Evolutionary conservation across 2,329 filamentous ascomycete genomes (phyloP).

Genomic region (Exutisphaerella laricina): DNA sequence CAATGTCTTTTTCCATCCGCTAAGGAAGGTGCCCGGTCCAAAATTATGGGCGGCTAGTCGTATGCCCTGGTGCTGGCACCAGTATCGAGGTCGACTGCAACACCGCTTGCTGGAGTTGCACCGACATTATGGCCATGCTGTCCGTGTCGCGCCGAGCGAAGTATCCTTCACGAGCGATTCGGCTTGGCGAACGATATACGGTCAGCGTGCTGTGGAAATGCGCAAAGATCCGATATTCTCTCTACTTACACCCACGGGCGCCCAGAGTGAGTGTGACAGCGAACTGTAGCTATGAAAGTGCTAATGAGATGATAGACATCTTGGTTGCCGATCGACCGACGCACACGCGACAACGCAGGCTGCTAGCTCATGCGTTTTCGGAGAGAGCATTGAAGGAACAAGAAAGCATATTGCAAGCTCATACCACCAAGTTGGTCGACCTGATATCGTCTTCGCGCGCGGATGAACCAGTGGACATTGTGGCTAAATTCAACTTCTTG

Average conservation of each 20-base stretch:
- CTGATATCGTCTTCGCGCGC: conserved; percentile 30
- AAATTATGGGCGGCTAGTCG: neutral
- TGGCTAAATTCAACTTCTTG: conserved; percentile 8
- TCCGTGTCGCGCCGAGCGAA: conserved; percentile 28
- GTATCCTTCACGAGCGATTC: conserved; percentile 35
- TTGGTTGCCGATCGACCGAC: conserved; percentile 10
- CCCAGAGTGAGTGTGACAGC: neutral
- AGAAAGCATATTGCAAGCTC: conserved; percentile 34
- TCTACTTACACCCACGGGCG: neutral
- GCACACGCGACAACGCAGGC: conserved; percentile 27
- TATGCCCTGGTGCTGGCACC: neutral
- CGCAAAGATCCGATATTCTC: conserved; percentile 3
- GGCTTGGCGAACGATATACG: conserved; percentile 42
- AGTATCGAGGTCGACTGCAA: neutral
- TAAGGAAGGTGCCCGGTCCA: neutral
- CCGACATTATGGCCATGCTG: conserved; percentile 26
- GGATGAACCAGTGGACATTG: conserved; percentile 7
- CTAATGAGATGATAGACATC: conserved; percentile 5
- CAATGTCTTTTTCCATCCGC: neutral
- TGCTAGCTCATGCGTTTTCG: conserved; percentile 34
- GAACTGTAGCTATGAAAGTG: neutral
- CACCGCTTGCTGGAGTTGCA: conserved; percentile 24
- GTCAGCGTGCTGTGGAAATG: conserved; percentile 6
- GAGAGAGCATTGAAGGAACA: conserved; percentile 36
- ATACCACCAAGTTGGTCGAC: conserved; percentile 37